Percentiles rank a stretch among this genome's conserved stretches.
phyloP scores from a whole-genome alignment of 352 stramenopile species.

The Phytophthora tentaculata region DNA sequence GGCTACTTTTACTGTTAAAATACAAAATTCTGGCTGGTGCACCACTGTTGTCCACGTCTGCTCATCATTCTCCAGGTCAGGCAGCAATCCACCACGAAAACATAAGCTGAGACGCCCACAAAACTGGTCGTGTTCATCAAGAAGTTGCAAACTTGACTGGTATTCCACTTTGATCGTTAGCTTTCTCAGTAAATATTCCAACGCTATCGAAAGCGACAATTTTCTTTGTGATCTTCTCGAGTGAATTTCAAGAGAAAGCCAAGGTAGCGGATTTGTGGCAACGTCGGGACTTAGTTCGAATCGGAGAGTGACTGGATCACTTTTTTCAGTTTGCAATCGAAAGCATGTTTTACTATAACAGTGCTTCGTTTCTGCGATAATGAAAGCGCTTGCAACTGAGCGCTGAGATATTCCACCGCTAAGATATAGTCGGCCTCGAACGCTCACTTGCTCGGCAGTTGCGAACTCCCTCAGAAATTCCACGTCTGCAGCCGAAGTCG shows the following conservation, averaged over 20 bases:
- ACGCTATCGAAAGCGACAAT: constrained; percentile 15
- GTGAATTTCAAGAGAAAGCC: constrained; percentile 27
- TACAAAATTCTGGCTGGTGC: constrained; percentile 8
- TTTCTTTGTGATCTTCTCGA: constrained; percentile 14
- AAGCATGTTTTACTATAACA: constrained; percentile 20
- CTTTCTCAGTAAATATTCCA: constrained; percentile 17
- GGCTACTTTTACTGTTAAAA: constrained; percentile 17
- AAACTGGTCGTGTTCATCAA: constrained; percentile 19
- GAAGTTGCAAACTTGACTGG: constrained; percentile 8
- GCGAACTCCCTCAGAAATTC: constrained; percentile 9
- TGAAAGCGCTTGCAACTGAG: neutral
- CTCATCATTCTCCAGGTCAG: constrained; percentile 8
- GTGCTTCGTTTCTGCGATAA: constrained; percentile 12
- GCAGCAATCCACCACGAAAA: constrained; percentile 20
- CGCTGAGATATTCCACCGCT: constrained; percentile 13
- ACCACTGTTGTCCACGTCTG: neutral
- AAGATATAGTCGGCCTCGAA: constrained; percentile 17
- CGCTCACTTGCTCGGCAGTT: neutral
- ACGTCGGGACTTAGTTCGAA: constrained; percentile 37
- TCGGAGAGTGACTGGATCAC: constrained; percentile 1
- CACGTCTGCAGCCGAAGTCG: neutral
- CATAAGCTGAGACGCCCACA: constrained; percentile 14
- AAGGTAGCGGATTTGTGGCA: constrained; percentile 13
- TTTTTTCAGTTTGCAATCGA: constrained; percentile 10
- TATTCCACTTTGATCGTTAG: constrained; percentile 15